Evolutionary conservation across 176 grass and related monocot species (phyloP), one percentile per base, ranked within the genome.

Genomic region (Coix lacrymajobi): DNA sequence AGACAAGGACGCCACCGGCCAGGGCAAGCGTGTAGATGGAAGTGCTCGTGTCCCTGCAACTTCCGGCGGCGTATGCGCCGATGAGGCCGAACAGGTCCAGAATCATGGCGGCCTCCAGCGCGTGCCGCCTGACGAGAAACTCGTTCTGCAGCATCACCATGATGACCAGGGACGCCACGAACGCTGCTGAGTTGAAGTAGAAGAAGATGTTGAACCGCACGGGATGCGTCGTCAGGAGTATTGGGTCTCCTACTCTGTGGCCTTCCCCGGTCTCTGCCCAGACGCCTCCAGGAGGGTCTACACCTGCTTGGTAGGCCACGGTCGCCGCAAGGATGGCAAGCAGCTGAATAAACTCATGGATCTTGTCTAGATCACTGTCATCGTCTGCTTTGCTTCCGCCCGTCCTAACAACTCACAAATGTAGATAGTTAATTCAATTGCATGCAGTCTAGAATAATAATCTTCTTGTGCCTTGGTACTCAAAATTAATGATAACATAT

Each of bases 131-230:
- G 4, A 56, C 20, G 20, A n/a, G 51, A 7, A 6, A 4, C 51
- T n/a, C 7, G 1, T 28, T 68, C 66, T 62, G 77, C 31, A 89
- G 4, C 63, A 89, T 76, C 3, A 76, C 66, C 17, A 85, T 80
- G 70, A 89, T 73, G 17, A 68, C 61, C 2, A 89, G 34, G 2
- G 87, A 89, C 0, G 76, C 46, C 76, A 89, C 76, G 6, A 89
- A 85, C 2, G 87, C 87, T 0, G 41, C 78, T 0, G 81, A 75
- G 78, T 89, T 89, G 46, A 76, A 77, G 14, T 84, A 80, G 75
- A 84, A 89, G 7, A 24, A 54, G 20, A 54, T 57, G 22, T 49
- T 51, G 44, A 68, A 89, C 12, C 76, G 75, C 3, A 3, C 11
- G 0, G 39, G n/a, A 6, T 41, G 48, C 19, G 11, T 80, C 8